These are phyloP conservation scores for Trypanosoma grayi DNA, from an alignment of 208 protist species.

Conservation along the genomic window DNA sequence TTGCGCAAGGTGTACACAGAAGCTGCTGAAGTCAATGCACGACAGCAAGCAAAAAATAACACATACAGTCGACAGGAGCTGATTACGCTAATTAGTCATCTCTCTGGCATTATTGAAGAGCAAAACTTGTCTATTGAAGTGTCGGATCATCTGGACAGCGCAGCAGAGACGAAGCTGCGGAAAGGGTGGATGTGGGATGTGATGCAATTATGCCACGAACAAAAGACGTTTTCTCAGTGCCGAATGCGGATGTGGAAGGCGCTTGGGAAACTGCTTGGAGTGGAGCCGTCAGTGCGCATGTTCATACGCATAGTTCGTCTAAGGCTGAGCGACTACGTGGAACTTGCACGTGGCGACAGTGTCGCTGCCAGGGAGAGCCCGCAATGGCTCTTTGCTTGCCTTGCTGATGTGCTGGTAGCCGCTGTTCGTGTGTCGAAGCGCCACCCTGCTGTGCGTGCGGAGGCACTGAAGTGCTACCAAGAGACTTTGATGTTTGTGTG, in stretches of 20 bases:
- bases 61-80: slow-evolving; percentile 1
- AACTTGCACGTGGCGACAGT: neutral
- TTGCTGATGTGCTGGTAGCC: slow-evolving; percentile 11
- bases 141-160: neutral
- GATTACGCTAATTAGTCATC: neutral
- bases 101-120: slow-evolving; percentile 20
- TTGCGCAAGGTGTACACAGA: slow-evolving; percentile 6
- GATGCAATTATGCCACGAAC: slow-evolving; percentile 16
- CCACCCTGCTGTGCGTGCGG: slow-evolving; percentile 3
- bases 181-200: slow-evolving; percentile 30
- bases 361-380: slow-evolving; percentile 11
- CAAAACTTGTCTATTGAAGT: neutral
- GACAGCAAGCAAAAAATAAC: neutral
- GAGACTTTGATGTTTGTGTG: slow-evolving; percentile 15
- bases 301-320: slow-evolving; percentile 17
- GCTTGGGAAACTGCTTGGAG: slow-evolving; percentile 17
- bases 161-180: neutral
- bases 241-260: slow-evolving; percentile 22
- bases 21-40: neutral
- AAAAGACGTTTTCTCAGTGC: slow-evolving; percentile 22
- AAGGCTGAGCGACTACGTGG: slow-evolving; percentile 14
- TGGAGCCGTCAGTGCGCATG: slow-evolving; percentile 4
- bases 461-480: slow-evolving; percentile 15
- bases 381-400: slow-evolving; percentile 20
- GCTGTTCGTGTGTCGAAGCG: slow-evolving; percentile 28